Conservation (phyloP, 768 basidiomycete species). For the Lactifluus echinatus region DNA sequence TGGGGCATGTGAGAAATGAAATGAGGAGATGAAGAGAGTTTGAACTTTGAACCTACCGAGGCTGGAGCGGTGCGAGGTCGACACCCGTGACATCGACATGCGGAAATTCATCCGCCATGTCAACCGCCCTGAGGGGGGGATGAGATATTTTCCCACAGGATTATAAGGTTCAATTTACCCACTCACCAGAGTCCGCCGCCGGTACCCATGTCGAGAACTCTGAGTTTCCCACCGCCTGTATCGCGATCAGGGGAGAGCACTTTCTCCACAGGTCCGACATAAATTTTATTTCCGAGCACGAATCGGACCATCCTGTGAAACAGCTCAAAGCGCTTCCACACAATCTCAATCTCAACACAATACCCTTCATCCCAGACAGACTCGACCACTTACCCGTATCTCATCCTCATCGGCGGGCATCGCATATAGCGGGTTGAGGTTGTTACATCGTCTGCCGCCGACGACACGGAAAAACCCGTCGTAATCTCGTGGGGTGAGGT, state of each 20-base stretch:
- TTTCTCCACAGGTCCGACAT: constrained; percentile 55
- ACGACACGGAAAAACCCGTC: constrained; percentile 45
- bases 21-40: neutral
- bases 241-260: constrained; percentile 36
- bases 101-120: constrained; percentile 67
- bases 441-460: constrained; percentile 47
- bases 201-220: constrained; percentile 61
- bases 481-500: constrained; percentile 33
- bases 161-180: constrained; percentile 1
- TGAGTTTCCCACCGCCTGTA: constrained; percentile 22
- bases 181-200: constrained; percentile 56
- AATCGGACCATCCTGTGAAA: constrained; percentile 62
- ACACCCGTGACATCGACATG: constrained; percentile 56
- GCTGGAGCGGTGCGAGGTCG: constrained; percentile 67
- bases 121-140: constrained; percentile 45
- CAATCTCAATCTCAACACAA: too few relatives aligned
- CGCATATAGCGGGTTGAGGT: constrained; percentile 47
- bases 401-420: constrained; percentile 63
- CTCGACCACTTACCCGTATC: constrained; percentile 38
- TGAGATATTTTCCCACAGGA: neutral
- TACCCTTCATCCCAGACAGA: too few relatives aligned
- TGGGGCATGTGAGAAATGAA: neutral
- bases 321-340: constrained; percentile 59
- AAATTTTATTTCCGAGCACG: constrained; percentile 53
- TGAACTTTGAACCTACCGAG: constrained; percentile 36